Percentiles rank a stretch among this genome's conserved stretches.
These are phyloP conservation scores for Talaromyces sp. DNA, from an alignment of 2,329 filamentous ascomycete species.

Conservation along the genomic window DNA sequence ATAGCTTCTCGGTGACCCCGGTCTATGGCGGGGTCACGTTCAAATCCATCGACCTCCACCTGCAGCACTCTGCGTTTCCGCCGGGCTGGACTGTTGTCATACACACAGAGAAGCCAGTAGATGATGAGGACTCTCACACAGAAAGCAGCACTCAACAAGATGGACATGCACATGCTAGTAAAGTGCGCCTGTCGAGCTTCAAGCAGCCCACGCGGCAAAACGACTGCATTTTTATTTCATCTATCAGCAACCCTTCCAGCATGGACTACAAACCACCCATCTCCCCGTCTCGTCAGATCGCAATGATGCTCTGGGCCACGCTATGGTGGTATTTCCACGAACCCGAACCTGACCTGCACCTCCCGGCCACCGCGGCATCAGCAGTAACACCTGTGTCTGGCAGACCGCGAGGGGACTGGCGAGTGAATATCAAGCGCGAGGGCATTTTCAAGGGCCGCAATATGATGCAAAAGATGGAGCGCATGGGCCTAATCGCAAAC, in stretches of 20 bases:
- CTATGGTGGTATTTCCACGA: slow-evolving; percentile 98
- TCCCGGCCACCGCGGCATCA: slow-evolving; percentile 56
- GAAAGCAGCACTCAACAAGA: neutral
- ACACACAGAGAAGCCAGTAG: slow-evolving; percentile 54
- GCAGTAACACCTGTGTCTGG: slow-evolving; percentile 61
- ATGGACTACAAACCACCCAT: slow-evolving; percentile 71
- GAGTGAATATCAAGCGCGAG: slow-evolving; percentile 74
- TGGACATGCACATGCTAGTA: slow-evolving; percentile 15
- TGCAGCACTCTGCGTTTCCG: slow-evolving; percentile 60
- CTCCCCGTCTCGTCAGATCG: slow-evolving; percentile 81
- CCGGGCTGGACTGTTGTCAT: slow-evolving; percentile 87
- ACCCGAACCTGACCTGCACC: slow-evolving; percentile 59
- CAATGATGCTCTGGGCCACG: slow-evolving; percentile 94
- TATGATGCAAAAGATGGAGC: slow-evolving; percentile 81
- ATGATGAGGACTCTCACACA: slow-evolving; percentile 22
- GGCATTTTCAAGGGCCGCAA: slow-evolving; percentile 83
- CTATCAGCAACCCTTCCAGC: slow-evolving; percentile 76
- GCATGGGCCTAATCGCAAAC: slow-evolving; percentile 79
- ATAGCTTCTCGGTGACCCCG: slow-evolving; percentile 71
- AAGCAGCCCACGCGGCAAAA: slow-evolving; percentile 66
- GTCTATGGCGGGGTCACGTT: slow-evolving; percentile 91
- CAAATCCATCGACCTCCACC: slow-evolving; percentile 70
- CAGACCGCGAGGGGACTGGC: slow-evolving; percentile 78
- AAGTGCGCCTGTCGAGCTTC: slow-evolving; percentile 51
- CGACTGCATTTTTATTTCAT: slow-evolving; percentile 86